Percentiles rank a stretch among this genome's conserved stretches.
Evolutionary conservation across 352 stramenopile species (phyloP).

Genomic region (Phytophthora megakarya): DNA sequence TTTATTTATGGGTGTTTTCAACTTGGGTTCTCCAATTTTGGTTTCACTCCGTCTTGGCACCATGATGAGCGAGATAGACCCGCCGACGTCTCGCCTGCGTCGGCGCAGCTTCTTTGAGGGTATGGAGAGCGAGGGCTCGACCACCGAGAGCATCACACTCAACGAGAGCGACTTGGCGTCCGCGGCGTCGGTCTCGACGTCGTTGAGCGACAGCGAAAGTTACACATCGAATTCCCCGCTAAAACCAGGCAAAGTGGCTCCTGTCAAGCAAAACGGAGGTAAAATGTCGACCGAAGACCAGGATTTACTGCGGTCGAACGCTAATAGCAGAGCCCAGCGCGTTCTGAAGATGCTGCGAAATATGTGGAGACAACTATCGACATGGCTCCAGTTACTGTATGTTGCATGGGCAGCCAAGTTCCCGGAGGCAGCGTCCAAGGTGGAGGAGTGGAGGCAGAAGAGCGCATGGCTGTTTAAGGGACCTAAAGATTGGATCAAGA

Average conservation of each 20-base stretch:
- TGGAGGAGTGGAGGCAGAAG: constrained; percentile 25
- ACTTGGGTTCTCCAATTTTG: too few relatives aligned
- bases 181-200: neutral
- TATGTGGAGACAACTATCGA: constrained; percentile 1
- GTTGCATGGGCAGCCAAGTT: constrained; percentile 30
- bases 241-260: constrained; percentile 28
- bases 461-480: constrained; percentile 8
- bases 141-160: constrained; percentile 37
- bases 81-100: constrained; percentile 55
- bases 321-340: constrained; percentile 1
- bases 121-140: constrained; percentile 49
- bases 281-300: constrained; percentile 3
- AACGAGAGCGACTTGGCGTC: constrained; percentile 40
- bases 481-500: constrained; percentile 27
- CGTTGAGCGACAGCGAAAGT: constrained; percentile 18
- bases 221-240: constrained; percentile 21
- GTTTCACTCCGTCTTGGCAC: too few relatives aligned
- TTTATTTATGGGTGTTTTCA: too few relatives aligned
- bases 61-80: constrained; percentile 65
- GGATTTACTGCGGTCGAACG: constrained; percentile 10
- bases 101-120: constrained; percentile 74
- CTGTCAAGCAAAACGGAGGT: constrained; percentile 23
- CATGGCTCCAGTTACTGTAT: constrained; percentile 34
- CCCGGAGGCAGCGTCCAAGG: constrained; percentile 21
- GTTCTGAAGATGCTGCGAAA: constrained; percentile 23